These are phyloP conservation scores for Jatropha podagrica DNA, from an alignment of 441 rosid species.

Conservation along the genomic window DNA sequence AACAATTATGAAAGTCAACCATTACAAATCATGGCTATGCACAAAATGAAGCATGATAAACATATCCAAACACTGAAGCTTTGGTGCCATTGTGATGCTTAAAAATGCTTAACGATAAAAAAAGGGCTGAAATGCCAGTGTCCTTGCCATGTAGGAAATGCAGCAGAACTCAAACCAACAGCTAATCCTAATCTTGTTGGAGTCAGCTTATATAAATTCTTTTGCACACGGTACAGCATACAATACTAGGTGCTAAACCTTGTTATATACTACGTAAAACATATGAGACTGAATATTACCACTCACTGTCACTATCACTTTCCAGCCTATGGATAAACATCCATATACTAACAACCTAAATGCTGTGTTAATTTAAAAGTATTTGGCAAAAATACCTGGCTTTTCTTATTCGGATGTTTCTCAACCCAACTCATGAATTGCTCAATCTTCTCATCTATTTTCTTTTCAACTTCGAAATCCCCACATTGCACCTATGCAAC, in stretches of 20 bases:
- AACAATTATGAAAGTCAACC: background rate
- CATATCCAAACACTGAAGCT: background rate
- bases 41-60: background rate
- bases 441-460: conserved; percentile 90
- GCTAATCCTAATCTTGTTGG: background rate
- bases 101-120: background rate
- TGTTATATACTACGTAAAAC: background rate
- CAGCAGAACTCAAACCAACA: background rate
- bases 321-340: background rate
- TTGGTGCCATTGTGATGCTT: background rate
- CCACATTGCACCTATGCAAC: conserved; percentile 82
- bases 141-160: background rate
- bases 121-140: background rate
- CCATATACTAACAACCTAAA: background rate
- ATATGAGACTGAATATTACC: background rate
- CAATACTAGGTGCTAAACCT: background rate
- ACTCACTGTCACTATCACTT: background rate
- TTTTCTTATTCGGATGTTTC: conserved; percentile 94
- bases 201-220: background rate
- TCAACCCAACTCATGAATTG: conserved; percentile 89
- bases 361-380: background rate
- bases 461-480: conserved; percentile 78
- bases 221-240: background rate
- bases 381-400: conserved; percentile 50
- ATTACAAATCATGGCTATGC: background rate